These are phyloP conservation scores for Leishmania tarentolae DNA, from an alignment of 208 protist genomes.

Conservation along the genomic window DNA sequence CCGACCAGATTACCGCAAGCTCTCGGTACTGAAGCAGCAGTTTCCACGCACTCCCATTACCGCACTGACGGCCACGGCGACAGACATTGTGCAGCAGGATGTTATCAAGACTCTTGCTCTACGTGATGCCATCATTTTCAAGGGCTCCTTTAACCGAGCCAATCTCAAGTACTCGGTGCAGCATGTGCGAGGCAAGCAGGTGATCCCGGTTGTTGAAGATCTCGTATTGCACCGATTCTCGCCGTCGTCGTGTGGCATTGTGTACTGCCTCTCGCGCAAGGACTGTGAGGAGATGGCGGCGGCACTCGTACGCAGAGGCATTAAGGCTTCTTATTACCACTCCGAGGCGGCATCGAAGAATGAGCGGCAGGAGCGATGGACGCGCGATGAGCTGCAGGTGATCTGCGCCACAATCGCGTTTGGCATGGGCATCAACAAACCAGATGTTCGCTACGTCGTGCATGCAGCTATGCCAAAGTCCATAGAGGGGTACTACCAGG, in stretches of 20 bases:
- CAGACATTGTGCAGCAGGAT: conserved; percentile 80
- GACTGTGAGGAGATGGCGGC: conserved; percentile 84
- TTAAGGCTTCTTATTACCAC: conserved; percentile 80
- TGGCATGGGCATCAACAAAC: conserved; percentile 99
- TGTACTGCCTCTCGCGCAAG: conserved; percentile 86
- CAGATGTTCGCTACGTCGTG: conserved; percentile 98
- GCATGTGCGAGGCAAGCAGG: conserved; percentile 52
- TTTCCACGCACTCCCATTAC: conserved; percentile 76
- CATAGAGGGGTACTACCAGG: conserved; percentile 98
- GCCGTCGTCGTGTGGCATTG: conserved; percentile 75
- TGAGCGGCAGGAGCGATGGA: conserved; percentile 90
- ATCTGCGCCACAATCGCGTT: conserved; percentile 98
- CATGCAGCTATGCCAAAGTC: conserved; percentile 97
- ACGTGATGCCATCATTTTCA: conserved; percentile 74
- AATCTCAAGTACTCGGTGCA: conserved; percentile 84
- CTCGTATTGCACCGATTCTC: conserved; percentile 69
- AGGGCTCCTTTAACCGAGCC: conserved; percentile 78
- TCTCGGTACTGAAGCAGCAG: conserved; percentile 68
- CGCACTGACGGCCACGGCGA: conserved; percentile 87
- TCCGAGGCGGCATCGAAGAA: conserved; percentile 71
- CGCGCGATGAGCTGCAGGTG: conserved; percentile 89
- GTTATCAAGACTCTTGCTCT: conserved; percentile 84
- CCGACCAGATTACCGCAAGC: conserved; percentile 82
- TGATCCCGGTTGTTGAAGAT: conserved; percentile 52
- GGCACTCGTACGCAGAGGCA: conserved; percentile 46